Evolutionary conservation across 2,329 filamentous ascomycete species (phyloP).

Genomic region (Ophiocordyceps australis): DNA sequence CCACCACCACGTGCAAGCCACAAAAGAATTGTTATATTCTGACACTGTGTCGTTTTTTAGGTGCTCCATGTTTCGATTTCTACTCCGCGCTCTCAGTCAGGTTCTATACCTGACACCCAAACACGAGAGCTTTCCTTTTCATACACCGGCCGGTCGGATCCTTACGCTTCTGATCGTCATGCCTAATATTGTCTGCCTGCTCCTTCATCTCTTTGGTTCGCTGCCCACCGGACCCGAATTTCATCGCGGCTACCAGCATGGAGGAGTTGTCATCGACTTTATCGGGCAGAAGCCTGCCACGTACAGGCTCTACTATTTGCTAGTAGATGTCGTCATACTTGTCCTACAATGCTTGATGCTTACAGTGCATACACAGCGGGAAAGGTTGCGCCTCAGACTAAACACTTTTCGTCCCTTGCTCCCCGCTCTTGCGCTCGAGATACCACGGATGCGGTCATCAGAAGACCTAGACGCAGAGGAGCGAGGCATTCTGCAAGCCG

Average conservation of each 20-base stretch:
- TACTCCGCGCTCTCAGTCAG: slow-evolving; percentile 39
- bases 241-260: slow-evolving; percentile 46
- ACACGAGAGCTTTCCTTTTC: slow-evolving; percentile 33
- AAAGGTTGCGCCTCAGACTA: slow-evolving; percentile 31
- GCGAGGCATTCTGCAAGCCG: slow-evolving; percentile 24
- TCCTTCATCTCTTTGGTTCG: slow-evolving; percentile 37
- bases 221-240: slow-evolving; percentile 39
- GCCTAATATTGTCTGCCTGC: slow-evolving; percentile 40
- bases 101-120: slow-evolving; percentile 47
- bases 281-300: slow-evolving; percentile 46
- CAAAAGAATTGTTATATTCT: too few species aligned
- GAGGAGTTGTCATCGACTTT: slow-evolving; percentile 49
- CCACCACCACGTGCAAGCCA: too few species aligned
- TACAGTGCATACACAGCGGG: slow-evolving; percentile 40
- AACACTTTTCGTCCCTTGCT: slow-evolving; percentile 17
- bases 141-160: slow-evolving; percentile 34
- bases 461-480: slow-evolving; percentile 41
- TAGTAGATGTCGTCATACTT: slow-evolving; percentile 37
- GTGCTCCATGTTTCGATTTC: slow-evolving; percentile 45
- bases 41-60: too few species aligned
- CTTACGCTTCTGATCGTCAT: slow-evolving; percentile 39
- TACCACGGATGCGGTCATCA: slow-evolving; percentile 10
- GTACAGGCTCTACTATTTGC: slow-evolving; percentile 33
- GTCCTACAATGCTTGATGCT: slow-evolving; percentile 45
- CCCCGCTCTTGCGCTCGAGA: slow-evolving; percentile 10